Conservation (phyloP, 2,329 filamentous ascomycete species). For the Podosphaera fusca region DNA sequence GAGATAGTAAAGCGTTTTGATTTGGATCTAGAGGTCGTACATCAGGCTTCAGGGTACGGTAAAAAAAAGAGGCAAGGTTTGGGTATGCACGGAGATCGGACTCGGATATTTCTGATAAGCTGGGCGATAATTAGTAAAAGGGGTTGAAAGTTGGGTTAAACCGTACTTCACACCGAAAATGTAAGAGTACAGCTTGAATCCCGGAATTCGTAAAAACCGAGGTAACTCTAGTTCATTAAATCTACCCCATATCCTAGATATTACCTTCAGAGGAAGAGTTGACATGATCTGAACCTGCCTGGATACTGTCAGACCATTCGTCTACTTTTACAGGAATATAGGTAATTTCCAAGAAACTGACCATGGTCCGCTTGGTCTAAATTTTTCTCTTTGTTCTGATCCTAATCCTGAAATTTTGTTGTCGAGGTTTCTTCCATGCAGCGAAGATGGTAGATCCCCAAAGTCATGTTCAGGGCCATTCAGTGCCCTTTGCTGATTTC, state of each 20-base stretch:
- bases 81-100: conserved; percentile 73
- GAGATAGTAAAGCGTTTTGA: conserved; percentile 58
- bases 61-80: conserved; percentile 93
- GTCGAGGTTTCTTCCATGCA: conserved; percentile 16
- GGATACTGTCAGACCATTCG: conserved; percentile 4
- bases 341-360: conserved; percentile 10
- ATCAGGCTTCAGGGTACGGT: conserved; percentile 78
- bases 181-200: conserved; percentile 52
- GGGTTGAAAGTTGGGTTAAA: neutral
- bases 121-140: conserved; percentile 16
- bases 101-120: conserved; percentile 67
- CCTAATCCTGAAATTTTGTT: neutral
- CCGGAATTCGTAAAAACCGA: conserved; percentile 45
- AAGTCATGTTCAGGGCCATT: neutral
- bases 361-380: conserved; percentile 46
- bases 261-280: conserved; percentile 46
- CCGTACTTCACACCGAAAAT: conserved; percentile 46
- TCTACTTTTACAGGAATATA: neutral
- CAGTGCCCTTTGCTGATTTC: conserved; percentile 13
- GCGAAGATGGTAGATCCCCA: neutral
- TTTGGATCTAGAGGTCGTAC: conserved; percentile 65
- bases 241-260: conserved; percentile 47
- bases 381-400: conserved; percentile 27
- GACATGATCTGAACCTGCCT: conserved; percentile 54
- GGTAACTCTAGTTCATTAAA: conserved; percentile 54